phyloP scores from a whole-genome alignment of 1,139 yeast genomes.

The Kodamaea plutei region DNA sequence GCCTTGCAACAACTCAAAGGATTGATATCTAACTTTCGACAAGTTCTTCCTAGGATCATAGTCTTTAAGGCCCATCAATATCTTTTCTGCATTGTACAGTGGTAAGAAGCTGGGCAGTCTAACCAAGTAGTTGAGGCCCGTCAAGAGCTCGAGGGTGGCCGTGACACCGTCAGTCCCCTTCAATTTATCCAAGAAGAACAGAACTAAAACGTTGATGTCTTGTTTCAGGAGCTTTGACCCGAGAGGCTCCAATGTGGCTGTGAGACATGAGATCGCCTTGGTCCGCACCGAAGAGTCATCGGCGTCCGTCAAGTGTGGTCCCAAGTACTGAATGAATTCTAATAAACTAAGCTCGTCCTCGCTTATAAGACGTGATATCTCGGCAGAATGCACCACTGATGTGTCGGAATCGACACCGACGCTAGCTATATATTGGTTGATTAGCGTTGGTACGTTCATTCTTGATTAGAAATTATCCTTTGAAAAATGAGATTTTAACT shows the following conservation, averaged over 20 bases:
- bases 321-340: constrained; percentile 51
- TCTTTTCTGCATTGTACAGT: constrained; percentile 21
- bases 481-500: too few species aligned
- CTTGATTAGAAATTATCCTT: too few species aligned
- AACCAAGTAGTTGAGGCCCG: constrained; percentile 52
- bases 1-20: constrained; percentile 49
- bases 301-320: constrained; percentile 52
- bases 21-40: constrained; percentile 61
- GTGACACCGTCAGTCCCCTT: constrained; percentile 47
- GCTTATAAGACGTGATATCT: too few species aligned
- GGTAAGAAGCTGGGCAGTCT: constrained; percentile 43
- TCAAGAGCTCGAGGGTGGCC: constrained; percentile 49
- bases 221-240: constrained; percentile 47
- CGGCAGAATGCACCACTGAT: too few species aligned
- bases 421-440: constrained; percentile 41
- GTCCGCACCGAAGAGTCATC: constrained; percentile 53
- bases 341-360: too few species aligned
- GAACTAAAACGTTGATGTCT: constrained; percentile 64
- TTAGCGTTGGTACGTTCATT: constrained; percentile 21
- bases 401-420: constrained; percentile 33
- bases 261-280: constrained; percentile 56
- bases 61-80: constrained; percentile 38
- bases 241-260: constrained; percentile 43
- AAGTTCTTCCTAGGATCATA: constrained; percentile 60
- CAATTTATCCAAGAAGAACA: constrained; percentile 61